Conservation (phyloP, 768 basidiomycete species). For the Pulveroboletus ravenelii region DNA sequence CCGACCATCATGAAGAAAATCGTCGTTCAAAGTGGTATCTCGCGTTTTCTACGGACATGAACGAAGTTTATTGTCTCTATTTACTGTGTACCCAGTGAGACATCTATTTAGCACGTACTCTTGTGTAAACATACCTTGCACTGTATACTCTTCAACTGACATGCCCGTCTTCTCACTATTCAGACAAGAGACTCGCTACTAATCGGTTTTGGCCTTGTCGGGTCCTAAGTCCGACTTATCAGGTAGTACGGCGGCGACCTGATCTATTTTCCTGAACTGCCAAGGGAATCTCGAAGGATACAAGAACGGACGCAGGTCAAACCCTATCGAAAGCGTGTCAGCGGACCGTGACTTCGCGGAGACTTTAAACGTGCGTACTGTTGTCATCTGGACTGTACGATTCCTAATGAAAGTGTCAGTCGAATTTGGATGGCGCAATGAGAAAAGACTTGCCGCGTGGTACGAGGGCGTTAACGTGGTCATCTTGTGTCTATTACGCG, state of each 20-base stretch:
- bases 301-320: slow-evolving; percentile 93
- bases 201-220: slow-evolving; percentile 48
- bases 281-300: slow-evolving; percentile 94
- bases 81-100: slow-evolving; percentile 3
- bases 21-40: slow-evolving; percentile 67
- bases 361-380: slow-evolving; percentile 46
- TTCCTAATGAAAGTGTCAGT: slow-evolving; percentile 48
- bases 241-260: slow-evolving; percentile 70
- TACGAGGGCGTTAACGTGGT: slow-evolving; percentile 91
- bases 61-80: neutral
- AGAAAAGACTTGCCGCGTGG: slow-evolving; percentile 72
- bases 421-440: neutral
- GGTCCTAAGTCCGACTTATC: slow-evolving; percentile 49
- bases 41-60: slow-evolving; percentile 60
- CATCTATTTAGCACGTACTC: neutral
- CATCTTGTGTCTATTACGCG: slow-evolving; percentile 98
- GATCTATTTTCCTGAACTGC: slow-evolving; percentile 96
- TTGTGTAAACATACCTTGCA: slow-evolving; percentile 1
- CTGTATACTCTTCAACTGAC: slow-evolving; percentile 9
- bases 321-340: slow-evolving; percentile 48
- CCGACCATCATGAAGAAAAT: slow-evolving; percentile 93
- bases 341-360: neutral
- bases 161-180: neutral
- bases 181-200: slow-evolving; percentile 11
- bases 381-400: slow-evolving; percentile 97